These are phyloP conservation scores for Paramarasmius palmivorus DNA, from an alignment of 1,284 basidiomycete species.

Conservation along the genomic window DNA sequence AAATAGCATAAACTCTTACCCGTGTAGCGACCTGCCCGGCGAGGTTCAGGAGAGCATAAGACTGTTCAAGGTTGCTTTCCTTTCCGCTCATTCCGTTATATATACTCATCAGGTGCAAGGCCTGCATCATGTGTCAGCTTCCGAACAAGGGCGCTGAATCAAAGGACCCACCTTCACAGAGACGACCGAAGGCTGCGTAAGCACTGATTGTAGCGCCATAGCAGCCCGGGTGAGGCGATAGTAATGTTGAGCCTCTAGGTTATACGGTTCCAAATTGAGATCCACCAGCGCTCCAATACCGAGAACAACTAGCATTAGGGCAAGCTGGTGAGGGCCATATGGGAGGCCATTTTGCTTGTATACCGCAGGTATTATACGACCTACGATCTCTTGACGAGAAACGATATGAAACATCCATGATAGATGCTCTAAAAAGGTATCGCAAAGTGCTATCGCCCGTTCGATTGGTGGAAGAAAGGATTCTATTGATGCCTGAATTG, in stretches of 20 bases:
- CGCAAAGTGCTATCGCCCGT: constrained; percentile 42
- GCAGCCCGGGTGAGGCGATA: constrained; percentile 49
- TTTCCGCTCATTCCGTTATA: constrained; percentile 55
- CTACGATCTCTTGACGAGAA: constrained; percentile 41
- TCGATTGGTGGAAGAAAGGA: constrained; percentile 42
- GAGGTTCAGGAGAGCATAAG: constrained; percentile 45
- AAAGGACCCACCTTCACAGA: constrained; percentile 41
- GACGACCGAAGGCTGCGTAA: constrained; percentile 42
- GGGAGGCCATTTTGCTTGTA: constrained; percentile 34
- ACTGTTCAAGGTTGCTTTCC: constrained; percentile 48
- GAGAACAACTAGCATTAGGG: constrained; percentile 48
- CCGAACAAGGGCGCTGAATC: background rate
- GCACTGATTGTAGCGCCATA: constrained; percentile 43
- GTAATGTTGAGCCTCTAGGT: constrained; percentile 55
- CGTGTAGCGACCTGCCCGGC: constrained; percentile 45
- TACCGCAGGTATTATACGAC: constrained; percentile 45
- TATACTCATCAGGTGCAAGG: constrained; percentile 51
- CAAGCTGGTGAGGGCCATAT: constrained; percentile 51
- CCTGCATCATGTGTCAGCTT: constrained; percentile 22
- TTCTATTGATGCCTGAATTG: constrained; percentile 40
- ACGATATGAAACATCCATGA: constrained; percentile 58
- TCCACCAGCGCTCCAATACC: constrained; percentile 54
- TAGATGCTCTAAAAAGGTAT: constrained; percentile 49
- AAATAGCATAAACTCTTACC: constrained; percentile 30
- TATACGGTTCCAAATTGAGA: constrained; percentile 46